Percentiles rank a stretch among this genome's conserved stretches.
These are phyloP conservation scores for Zhuliangozyma blackwelliae DNA, from an alignment of 1,139 yeast genomes.

Conservation along the genomic window DNA sequence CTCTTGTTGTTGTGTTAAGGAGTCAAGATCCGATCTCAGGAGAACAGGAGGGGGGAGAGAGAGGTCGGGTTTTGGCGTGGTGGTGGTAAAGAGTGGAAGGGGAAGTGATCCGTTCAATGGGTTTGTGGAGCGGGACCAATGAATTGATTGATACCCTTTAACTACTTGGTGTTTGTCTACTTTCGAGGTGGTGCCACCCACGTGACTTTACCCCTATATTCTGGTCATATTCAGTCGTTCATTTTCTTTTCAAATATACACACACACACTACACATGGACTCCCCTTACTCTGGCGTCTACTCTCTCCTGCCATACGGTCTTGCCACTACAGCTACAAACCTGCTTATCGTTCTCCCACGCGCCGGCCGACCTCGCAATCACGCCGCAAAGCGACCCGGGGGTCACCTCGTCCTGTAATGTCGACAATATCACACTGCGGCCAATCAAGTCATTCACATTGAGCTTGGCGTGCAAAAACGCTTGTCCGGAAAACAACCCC, in stretches of 20 bases:
- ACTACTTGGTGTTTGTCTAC: neutral
- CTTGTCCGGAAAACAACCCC: slow-evolving; percentile 52
- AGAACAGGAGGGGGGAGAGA: too few species aligned
- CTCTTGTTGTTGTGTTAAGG: too few species aligned
- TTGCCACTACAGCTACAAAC: slow-evolving; percentile 95
- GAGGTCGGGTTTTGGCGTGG: too few species aligned
- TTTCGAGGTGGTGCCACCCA: neutral
- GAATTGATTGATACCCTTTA: neutral
- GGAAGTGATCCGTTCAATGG: too few species aligned
- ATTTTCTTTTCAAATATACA: neutral
- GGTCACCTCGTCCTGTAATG: slow-evolving; percentile 32
- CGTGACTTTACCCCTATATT: neutral
- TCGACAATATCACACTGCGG: slow-evolving; percentile 65
- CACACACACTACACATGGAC: slow-evolving; percentile 18
- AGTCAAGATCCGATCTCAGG: too few species aligned
- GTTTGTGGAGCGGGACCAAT: too few species aligned
- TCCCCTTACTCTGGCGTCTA: slow-evolving; percentile 63
- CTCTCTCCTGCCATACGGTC: slow-evolving; percentile 92
- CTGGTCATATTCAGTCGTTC: neutral
- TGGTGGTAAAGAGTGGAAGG: too few species aligned
- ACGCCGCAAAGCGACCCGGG: slow-evolving; percentile 69
- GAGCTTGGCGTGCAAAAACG: slow-evolving; percentile 56
- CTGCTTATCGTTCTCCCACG: slow-evolving; percentile 91
- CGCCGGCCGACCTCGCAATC: slow-evolving; percentile 93
- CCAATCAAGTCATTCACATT: slow-evolving; percentile 70